These are phyloP conservation scores for Tricholoma terreum DNA, from an alignment of 768 basidiomycete genomes.

Conservation along the genomic window DNA sequence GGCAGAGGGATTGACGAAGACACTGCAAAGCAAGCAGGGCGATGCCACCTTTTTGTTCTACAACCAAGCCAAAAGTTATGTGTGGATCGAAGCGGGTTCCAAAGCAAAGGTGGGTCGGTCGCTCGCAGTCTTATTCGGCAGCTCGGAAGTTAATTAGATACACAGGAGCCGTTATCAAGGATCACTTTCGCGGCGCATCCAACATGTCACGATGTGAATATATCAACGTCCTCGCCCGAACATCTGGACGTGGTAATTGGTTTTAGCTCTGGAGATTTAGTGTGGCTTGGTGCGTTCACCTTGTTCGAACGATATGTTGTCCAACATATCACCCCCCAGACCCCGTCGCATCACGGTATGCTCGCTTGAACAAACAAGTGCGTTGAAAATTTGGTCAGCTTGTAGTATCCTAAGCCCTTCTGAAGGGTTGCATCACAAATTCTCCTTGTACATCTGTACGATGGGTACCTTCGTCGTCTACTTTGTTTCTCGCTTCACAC, in stretches of 20 bases:
- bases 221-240: slow-evolving; percentile 70
- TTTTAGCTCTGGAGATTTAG: slow-evolving; percentile 89
- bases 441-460: slow-evolving; percentile 87
- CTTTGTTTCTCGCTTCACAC: slow-evolving; percentile 83
- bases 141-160: slow-evolving; percentile 7
- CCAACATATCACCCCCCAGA: slow-evolving; percentile 40
- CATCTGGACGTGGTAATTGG: slow-evolving; percentile 88
- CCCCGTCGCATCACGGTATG: slow-evolving; percentile 75
- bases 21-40: slow-evolving; percentile 75
- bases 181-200: slow-evolving; percentile 85
- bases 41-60: slow-evolving; percentile 86
- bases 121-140: neutral
- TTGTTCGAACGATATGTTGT: slow-evolving; percentile 2
- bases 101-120: slow-evolving; percentile 66
- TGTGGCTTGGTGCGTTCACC: slow-evolving; percentile 79
- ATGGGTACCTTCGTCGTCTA: slow-evolving; percentile 81
- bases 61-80: slow-evolving; percentile 78
- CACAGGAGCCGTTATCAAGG: slow-evolving; percentile 80
- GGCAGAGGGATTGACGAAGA: slow-evolving; percentile 70
- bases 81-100: slow-evolving; percentile 85
- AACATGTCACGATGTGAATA: slow-evolving; percentile 89
- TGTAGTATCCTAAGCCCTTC: slow-evolving; percentile 2
- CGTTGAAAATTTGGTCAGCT: slow-evolving; percentile 12
- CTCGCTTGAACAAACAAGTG: slow-evolving; percentile 86
- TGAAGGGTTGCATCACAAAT: slow-evolving; percentile 70